A percentile compares a stretch with the other conserved stretches of the same genome.
These are phyloP conservation scores for Hypocreales sp. DNA, from an alignment of 2,329 filamentous ascomycete species.

Conservation along the genomic window DNA sequence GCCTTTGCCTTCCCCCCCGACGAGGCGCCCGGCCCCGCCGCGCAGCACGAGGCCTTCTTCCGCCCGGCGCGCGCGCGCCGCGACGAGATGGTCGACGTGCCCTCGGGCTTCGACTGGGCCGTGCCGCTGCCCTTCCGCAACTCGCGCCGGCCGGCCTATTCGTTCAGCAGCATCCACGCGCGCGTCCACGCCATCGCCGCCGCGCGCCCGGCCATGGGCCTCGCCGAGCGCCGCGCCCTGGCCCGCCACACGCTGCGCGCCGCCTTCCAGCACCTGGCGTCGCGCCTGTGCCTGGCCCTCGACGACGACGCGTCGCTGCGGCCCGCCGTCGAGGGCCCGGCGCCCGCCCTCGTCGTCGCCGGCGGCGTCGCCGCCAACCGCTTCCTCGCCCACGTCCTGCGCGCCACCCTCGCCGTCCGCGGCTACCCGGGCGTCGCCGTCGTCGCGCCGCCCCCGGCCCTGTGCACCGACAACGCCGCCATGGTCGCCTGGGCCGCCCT, in stretches of 20 bases:
- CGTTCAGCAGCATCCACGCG: slow-evolving; percentile 56
- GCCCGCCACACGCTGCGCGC: slow-evolving; percentile 63
- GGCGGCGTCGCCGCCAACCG: slow-evolving; percentile 82
- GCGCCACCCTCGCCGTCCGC: slow-evolving; percentile 42
- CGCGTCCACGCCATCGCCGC: slow-evolving; percentile 29
- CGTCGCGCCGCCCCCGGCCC: slow-evolving; percentile 55
- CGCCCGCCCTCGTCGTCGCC: slow-evolving; percentile 56
- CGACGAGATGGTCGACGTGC: slow-evolving; percentile 36
- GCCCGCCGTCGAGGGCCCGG: slow-evolving; percentile 26
- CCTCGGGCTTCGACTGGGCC: slow-evolving; percentile 38
- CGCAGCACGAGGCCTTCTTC: slow-evolving; percentile 33
- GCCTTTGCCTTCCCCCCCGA: slow-evolving; percentile 50
- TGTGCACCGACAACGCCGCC: slow-evolving; percentile 91
- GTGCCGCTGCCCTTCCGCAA: slow-evolving; percentile 51
- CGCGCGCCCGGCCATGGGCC: slow-evolving; percentile 23
- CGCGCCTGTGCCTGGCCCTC: slow-evolving; percentile 56
- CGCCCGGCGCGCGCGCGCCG: slow-evolving; percentile 36
- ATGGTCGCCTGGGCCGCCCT: slow-evolving; percentile 94
- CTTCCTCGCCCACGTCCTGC: slow-evolving; percentile 56
- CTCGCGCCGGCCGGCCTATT: slow-evolving; percentile 45
- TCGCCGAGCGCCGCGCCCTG: slow-evolving; percentile 50
- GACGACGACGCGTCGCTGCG: slow-evolving; percentile 13
- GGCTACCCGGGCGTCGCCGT: slow-evolving; percentile 48
- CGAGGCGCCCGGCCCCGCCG: slow-evolving; percentile 3
- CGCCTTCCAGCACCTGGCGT: slow-evolving; percentile 75